A percentile compares a stretch with the other conserved stretches of the same genome.
Evolutionary conservation across 495 filamentous ascomycete species (phyloP).

Genomic region (Talaromyces ruber): DNA sequence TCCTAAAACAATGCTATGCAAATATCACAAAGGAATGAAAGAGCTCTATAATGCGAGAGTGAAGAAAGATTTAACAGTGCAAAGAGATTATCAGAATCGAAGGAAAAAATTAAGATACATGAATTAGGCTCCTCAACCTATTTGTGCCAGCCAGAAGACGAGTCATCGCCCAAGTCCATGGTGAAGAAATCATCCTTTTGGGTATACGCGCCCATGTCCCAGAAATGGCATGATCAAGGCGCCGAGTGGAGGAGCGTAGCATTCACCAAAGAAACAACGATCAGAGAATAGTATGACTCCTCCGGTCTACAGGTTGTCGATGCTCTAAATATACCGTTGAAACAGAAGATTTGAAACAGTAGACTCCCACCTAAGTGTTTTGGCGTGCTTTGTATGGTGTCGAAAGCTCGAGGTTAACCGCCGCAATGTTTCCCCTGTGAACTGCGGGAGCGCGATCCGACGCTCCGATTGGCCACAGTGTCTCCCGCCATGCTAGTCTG

Average conservation of each 20-base stretch:
- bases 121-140: neutral
- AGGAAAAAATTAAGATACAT: neutral
- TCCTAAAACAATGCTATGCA: neutral
- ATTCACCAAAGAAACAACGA: neutral
- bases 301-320: neutral
- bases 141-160: neutral
- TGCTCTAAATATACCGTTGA: neutral
- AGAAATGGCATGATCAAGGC: neutral
- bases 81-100: neutral
- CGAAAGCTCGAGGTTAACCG: neutral
- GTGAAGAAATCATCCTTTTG: neutral
- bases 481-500: neutral
- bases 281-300: neutral
- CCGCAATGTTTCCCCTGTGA: neutral
- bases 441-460: neutral
- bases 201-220: constrained; percentile 5
- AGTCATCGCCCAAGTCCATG: neutral
- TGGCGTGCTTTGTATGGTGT: neutral
- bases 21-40: neutral
- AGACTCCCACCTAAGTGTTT: neutral
- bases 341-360: constrained; percentile 2
- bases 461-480: neutral
- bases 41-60: neutral
- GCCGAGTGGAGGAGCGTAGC: neutral
- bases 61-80: neutral